Evolutionary conservation across 2,329 filamentous ascomycete species (phyloP).

Genomic region (Fusarium globosum): DNA sequence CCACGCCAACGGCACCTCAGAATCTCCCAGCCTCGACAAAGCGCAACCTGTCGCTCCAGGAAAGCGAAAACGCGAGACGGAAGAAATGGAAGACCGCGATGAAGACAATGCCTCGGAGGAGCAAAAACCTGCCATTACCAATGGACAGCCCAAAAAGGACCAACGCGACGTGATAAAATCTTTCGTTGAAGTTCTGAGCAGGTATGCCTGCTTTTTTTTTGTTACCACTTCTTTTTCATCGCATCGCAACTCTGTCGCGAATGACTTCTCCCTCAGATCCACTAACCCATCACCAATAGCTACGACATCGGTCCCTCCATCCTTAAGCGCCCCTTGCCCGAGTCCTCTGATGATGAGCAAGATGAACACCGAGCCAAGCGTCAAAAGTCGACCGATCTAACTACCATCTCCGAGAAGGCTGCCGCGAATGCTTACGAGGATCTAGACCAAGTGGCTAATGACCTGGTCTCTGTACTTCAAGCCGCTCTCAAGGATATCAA

Average conservation of each 20-base stretch:
- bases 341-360: slow-evolving; percentile 53
- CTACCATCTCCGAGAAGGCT: slow-evolving; percentile 66
- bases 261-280: slow-evolving; percentile 12
- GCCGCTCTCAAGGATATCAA: slow-evolving; percentile 62
- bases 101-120: slow-evolving; percentile 46
- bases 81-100: slow-evolving; percentile 51
- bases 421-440: slow-evolving; percentile 64
- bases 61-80: slow-evolving; percentile 70
- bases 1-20: slow-evolving; percentile 56
- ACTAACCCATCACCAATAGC: slow-evolving; percentile 55
- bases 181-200: slow-evolving; percentile 53
- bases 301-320: slow-evolving; percentile 66
- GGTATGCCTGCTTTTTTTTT: slow-evolving; percentile 47
- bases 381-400: slow-evolving; percentile 64
- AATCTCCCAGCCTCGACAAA: slow-evolving; percentile 48
- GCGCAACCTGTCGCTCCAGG: slow-evolving; percentile 51
- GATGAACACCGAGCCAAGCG: slow-evolving; percentile 69
- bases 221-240: slow-evolving; percentile 6
- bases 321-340: slow-evolving; percentile 64
- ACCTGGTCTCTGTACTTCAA: slow-evolving; percentile 62
- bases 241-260: slow-evolving; percentile 26
- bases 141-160: slow-evolving; percentile 43
- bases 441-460: slow-evolving; percentile 73
- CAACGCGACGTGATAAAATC: slow-evolving; percentile 53
- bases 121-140: slow-evolving; percentile 40